Conservation (phyloP, 2,329 filamentous ascomycete species). For the Penicillium corylophilum region DNA sequence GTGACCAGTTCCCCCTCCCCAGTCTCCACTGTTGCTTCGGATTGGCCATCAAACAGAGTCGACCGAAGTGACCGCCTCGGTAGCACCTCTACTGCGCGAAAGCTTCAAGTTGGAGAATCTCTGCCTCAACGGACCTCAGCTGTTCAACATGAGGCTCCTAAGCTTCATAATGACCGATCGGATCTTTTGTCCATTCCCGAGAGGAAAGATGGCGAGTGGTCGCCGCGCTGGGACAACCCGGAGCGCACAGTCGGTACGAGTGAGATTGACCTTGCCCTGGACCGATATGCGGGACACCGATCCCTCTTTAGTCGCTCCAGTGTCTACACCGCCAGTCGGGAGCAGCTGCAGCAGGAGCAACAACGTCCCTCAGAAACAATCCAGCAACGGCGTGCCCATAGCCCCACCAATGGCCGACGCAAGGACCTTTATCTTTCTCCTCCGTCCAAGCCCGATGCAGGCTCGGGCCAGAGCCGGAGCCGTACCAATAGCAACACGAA, state of each 20-base stretch:
- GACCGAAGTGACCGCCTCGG: slow-evolving; percentile 19
- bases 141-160: slow-evolving; percentile 11
- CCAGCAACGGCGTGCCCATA: slow-evolving; percentile 20
- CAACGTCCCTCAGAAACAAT: slow-evolving; percentile 19
- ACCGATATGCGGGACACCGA: slow-evolving; percentile 28
- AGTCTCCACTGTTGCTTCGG: slow-evolving; percentile 34
- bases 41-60: slow-evolving; percentile 23
- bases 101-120: slow-evolving; percentile 26
- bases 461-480: background rate
- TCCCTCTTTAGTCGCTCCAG: slow-evolving; percentile 27
- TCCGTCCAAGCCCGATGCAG: slow-evolving; percentile 11
- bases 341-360: slow-evolving; percentile 20
- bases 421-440: slow-evolving; percentile 29
- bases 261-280: slow-evolving; percentile 35
- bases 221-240: slow-evolving; percentile 16
- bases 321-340: slow-evolving; percentile 24
- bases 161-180: slow-evolving; percentile 15
- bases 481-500: slow-evolving; percentile 12
- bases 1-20: slow-evolving; percentile 43
- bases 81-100: slow-evolving; percentile 21
- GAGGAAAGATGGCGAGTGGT: slow-evolving; percentile 22
- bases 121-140: slow-evolving; percentile 16
- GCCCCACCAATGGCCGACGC: slow-evolving; percentile 24
- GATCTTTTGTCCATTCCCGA: slow-evolving; percentile 22
- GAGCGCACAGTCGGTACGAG: slow-evolving; percentile 33